Evolutionary conservation across 78 protist species (phyloP), one percentile per base, ranked within the genome.

Genomic region (Polysphondylium violaceum): DNA sequence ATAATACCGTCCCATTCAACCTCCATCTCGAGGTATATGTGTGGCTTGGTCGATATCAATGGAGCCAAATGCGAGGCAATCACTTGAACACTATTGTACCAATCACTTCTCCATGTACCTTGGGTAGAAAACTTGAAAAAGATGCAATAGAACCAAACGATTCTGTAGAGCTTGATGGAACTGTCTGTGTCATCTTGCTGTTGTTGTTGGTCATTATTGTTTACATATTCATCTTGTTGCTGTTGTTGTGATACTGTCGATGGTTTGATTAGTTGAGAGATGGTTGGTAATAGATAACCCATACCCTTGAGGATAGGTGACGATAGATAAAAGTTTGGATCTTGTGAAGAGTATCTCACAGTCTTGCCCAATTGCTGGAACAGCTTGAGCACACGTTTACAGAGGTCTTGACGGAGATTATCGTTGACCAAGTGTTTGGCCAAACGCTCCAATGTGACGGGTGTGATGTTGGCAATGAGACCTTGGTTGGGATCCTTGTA

Each of bases 141-240:
- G 14, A 88, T 87, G 67, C 94, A 88, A 61, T 88, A 88, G 47
- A 88, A 88, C 94, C 94, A 88, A 16, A 88, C 87, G 1, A 73
- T 47, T 31, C 94, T 50, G 61, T 61, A 88, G 29, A 88, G 67
- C 25, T 47, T 76, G 44, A 74, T 51, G 50, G 21, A 41, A 0
- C 67, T 31, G 0, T 16, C 2, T 5, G 16, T 35, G 29, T 69
- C 44, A 17, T 14, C 16, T 44, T 44, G 40, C 0, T 16, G 14
- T 6, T 25, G 25, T 7, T 17, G 43, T 21, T 29, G 50, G 16
- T 27, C 63, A 50, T 19, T 72, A 36, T 21, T 33, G 21, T 56
- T 56, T 14, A 12, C 19, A 56, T 4, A 12, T 7, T 16, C 19
- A 17, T 8, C 61, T 2, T n/a, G 60, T 1, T n/a, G 31, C 1